A percentile compares a stretch with the other conserved stretches of the same genome.
Conservation (phyloP, 768 basidiomycete species). For the Daedaleopsis nitida region DNA sequence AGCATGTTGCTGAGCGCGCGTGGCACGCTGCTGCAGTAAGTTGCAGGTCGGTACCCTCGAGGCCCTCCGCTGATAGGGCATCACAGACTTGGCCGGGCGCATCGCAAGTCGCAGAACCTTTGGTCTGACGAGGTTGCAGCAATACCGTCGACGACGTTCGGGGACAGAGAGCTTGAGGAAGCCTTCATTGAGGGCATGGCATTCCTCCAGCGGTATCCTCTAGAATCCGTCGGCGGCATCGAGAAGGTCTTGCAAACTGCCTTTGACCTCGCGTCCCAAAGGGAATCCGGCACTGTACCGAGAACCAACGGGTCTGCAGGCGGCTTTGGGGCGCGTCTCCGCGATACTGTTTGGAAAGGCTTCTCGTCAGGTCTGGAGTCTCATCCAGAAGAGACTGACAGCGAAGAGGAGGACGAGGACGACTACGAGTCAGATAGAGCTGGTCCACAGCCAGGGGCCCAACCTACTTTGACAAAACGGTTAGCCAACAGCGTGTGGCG, state of each 20-base stretch:
- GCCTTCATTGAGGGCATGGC: conserved; percentile 67
- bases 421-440: conserved; percentile 12
- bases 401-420: conserved; percentile 32
- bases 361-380: conserved; percentile 45
- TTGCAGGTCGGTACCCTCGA: background rate
- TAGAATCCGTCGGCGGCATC: conserved; percentile 66
- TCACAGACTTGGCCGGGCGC: conserved; percentile 54
- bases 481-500: conserved; percentile 71
- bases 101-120: conserved; percentile 45
- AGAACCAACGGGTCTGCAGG: conserved; percentile 25
- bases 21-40: conserved; percentile 50
- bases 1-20: conserved; percentile 67
- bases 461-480: conserved; percentile 47
- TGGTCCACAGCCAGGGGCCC: conserved; percentile 22
- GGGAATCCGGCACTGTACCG: conserved; percentile 39
- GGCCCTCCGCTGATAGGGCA: background rate
- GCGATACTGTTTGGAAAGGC: conserved; percentile 67
- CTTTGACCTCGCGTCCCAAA: conserved; percentile 56
- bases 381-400: conserved; percentile 27
- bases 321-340: conserved; percentile 58
- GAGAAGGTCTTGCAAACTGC: conserved; percentile 72
- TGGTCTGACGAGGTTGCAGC: conserved; percentile 52
- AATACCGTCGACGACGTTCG: conserved; percentile 45
- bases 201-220: conserved; percentile 65
- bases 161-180: conserved; percentile 56